Conservation (phyloP, 2,329 filamentous ascomycete species). For the Sporothrix dimorphospora region DNA sequence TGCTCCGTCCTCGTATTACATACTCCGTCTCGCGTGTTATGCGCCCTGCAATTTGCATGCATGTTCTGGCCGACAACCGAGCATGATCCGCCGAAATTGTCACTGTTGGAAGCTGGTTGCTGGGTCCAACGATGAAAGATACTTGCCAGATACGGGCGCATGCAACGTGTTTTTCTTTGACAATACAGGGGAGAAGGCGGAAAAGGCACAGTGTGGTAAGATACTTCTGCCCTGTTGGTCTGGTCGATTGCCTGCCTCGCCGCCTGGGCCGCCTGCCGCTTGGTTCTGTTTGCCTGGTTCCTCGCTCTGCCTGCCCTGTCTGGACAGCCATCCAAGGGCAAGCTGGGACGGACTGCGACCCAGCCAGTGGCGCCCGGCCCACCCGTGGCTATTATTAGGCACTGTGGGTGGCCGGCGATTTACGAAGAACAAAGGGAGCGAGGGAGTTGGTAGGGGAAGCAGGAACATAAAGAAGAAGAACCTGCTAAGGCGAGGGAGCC, state of each 20-base stretch:
- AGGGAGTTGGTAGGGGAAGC: neutral
- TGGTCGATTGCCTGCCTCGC: neutral
- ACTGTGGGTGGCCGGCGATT: neutral
- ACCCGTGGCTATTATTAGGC: conserved; percentile 23
- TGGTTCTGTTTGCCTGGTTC: neutral
- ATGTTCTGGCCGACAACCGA: conserved; percentile 6
- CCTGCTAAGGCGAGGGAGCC: neutral
- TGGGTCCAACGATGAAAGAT: neutral
- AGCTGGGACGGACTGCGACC: neutral
- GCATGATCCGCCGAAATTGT: neutral
- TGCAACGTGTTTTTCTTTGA: neutral
- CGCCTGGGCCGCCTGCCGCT: neutral
- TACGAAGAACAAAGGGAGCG: neutral
- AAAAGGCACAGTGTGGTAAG: too few species aligned
- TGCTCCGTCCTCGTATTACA: conserved; percentile 10
- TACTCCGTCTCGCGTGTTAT: neutral
- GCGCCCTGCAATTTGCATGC: neutral
- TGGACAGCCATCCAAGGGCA: conserved; percentile 6
- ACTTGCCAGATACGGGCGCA: neutral
- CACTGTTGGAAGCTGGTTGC: neutral
- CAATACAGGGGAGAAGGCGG: neutral
- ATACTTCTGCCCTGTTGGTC: neutral
- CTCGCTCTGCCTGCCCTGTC: conserved; percentile 13
- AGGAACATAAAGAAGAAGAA: neutral
- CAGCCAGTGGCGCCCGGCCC: conserved; percentile 3